Evolutionary conservation across 2,329 filamentous ascomycete genomes (phyloP).

Genomic region (Fusarium pseudonygamai): DNA sequence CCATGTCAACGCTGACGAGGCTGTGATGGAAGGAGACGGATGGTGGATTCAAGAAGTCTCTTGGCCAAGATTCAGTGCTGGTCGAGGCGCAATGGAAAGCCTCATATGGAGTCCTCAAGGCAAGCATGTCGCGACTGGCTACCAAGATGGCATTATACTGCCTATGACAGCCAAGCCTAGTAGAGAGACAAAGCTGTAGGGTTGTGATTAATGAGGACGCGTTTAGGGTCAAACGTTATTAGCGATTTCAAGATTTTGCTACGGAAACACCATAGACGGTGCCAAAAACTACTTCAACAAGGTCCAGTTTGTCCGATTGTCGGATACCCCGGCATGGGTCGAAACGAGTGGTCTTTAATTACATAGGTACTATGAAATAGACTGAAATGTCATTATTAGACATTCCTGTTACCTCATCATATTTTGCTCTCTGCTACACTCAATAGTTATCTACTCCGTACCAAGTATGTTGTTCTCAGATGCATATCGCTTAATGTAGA

Average conservation of each 20-base stretch:
- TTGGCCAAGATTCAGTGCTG: constrained; percentile 59
- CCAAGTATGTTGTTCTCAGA: background rate
- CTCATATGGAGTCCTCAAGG: constrained; percentile 65
- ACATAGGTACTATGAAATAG: too few relatives aligned
- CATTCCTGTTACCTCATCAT: background rate
- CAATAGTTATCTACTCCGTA: background rate
- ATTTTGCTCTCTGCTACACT: background rate
- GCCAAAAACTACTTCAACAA: background rate
- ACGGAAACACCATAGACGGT: background rate
- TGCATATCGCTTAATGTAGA: background rate
- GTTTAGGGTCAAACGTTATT: too few relatives aligned
- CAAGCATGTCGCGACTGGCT: constrained; percentile 63
- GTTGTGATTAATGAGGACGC: background rate
- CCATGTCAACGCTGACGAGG: constrained; percentile 59
- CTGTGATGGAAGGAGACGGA: constrained; percentile 56
- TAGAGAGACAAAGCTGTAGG: constrained; percentile 17
- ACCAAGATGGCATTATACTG: constrained; percentile 61
- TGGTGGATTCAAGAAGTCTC: constrained; percentile 66
- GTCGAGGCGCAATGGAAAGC: constrained; percentile 58
- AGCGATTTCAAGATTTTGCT: background rate
- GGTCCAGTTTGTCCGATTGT: background rate
- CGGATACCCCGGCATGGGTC: background rate
- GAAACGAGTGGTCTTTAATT: background rate
- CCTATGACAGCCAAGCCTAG: constrained; percentile 28
- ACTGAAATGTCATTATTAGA: background rate